These are phyloP conservation scores for Apophysomyces trapeziformis DNA, from an alignment of 371 early-diverging fungal genomes.

Conservation along the genomic window DNA sequence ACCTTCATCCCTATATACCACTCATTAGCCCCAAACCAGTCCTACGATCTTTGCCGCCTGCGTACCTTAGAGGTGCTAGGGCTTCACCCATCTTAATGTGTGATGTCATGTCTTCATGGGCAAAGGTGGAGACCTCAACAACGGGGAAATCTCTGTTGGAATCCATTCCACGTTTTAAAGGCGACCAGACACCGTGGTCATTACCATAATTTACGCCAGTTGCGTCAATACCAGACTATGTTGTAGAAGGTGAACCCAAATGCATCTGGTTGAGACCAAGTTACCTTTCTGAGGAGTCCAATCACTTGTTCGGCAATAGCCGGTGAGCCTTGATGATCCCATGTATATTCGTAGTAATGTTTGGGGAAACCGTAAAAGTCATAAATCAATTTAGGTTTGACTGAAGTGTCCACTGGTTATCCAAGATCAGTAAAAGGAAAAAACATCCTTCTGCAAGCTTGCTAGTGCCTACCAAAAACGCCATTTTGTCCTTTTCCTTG, in stretches of 20 bases:
- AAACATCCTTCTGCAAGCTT: too few species aligned
- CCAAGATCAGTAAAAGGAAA: too few species aligned
- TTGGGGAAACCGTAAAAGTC: slow-evolving; percentile 55
- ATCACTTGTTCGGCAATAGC: slow-evolving; percentile 39
- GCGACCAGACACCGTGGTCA: slow-evolving; percentile 71
- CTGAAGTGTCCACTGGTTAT: slow-evolving; percentile 16
- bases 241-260: too few species aligned
- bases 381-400: slow-evolving; percentile 41
- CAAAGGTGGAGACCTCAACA: slow-evolving; percentile 56
- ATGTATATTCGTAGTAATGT: slow-evolving; percentile 42
- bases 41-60: neutral
- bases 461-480: slow-evolving; percentile 9
- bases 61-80: slow-evolving; percentile 38
- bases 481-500: slow-evolving; percentile 22
- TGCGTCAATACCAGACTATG: slow-evolving; percentile 42
- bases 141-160: slow-evolving; percentile 61
- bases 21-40: too few species aligned
- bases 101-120: slow-evolving; percentile 32
- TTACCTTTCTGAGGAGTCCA: slow-evolving; percentile 29
- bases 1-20: slow-evolving; percentile 44
- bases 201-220: slow-evolving; percentile 55
- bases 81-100: slow-evolving; percentile 40
- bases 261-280: too few species aligned
- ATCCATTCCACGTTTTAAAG: slow-evolving; percentile 55
- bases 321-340: slow-evolving; percentile 46